phyloP scores from a whole-genome alignment of 495 filamentous ascomycete species.

The Penicillium diatomitis region DNA sequence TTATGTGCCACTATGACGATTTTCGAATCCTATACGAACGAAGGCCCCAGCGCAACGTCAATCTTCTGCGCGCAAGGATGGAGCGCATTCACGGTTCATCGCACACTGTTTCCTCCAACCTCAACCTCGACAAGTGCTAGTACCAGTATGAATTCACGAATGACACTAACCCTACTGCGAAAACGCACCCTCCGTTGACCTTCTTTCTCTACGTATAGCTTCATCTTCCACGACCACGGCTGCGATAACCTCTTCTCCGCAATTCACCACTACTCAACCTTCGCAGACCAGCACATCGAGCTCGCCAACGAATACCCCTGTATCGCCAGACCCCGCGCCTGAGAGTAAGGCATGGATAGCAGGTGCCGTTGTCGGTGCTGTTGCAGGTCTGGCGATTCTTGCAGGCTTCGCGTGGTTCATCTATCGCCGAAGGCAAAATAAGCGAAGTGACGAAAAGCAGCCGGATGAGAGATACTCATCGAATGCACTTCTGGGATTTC shows the following conservation, averaged over 20 bases:
- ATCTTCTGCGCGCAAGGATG: conserved; percentile 8
- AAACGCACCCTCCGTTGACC: background rate
- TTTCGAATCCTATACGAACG: conserved; percentile 2
- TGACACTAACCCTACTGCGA: background rate
- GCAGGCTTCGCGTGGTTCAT: background rate
- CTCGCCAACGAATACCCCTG: too few relatives aligned
- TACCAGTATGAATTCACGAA: background rate
- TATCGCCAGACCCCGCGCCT: background rate
- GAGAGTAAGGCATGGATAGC: conserved; percentile 4
- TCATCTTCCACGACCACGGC: too few relatives aligned
- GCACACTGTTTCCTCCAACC: conserved; percentile 2
- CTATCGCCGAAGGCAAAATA: background rate
- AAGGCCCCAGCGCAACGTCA: conserved; percentile 2
- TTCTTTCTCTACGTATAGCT: too few relatives aligned
- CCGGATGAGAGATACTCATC: too few relatives aligned
- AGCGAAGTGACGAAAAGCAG: too few relatives aligned
- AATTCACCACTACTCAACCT: background rate
- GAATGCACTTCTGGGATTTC: too few relatives aligned
- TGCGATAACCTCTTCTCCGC: too few relatives aligned
- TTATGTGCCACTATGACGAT: conserved; percentile 6
- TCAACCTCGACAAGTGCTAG: background rate
- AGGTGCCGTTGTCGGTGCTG: conserved; percentile 1
- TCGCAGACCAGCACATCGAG: background rate
- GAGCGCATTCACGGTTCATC: conserved; percentile 2
- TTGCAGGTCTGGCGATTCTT: background rate